Evolutionary conservation across 768 basidiomycete genomes (phyloP).

Genomic region (Leccinellum luteum): DNA sequence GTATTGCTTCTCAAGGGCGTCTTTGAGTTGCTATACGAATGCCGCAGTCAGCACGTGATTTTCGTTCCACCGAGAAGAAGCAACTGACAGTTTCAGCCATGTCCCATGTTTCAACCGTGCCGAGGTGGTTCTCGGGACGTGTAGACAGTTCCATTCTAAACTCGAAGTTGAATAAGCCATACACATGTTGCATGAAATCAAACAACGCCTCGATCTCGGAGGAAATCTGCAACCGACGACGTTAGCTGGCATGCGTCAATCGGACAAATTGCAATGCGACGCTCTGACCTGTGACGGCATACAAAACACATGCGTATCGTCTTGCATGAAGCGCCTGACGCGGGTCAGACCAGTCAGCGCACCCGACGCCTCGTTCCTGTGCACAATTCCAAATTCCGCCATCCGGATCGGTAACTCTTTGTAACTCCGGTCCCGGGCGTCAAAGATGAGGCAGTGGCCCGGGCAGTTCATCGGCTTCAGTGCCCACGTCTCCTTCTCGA

Average conservation of each 20-base stretch:
- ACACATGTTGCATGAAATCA: constrained; percentile 93
- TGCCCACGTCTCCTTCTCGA: constrained; percentile 96
- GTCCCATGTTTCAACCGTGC: constrained; percentile 87
- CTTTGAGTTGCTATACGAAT: constrained; percentile 66
- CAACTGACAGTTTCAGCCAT: constrained; percentile 68
- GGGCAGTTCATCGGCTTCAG: constrained; percentile 99
- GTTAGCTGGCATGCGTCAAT: not conserved
- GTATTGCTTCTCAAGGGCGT: constrained; percentile 80
- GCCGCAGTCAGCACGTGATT: constrained; percentile 5
- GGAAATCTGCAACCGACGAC: constrained; percentile 55
- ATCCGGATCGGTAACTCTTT: constrained; percentile 95
- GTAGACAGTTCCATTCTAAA: constrained; percentile 95
- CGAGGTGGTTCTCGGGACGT: constrained; percentile 91
- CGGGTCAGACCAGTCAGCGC: constrained; percentile 91
- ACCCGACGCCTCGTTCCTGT: constrained; percentile 94
- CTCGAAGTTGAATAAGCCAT: constrained; percentile 92
- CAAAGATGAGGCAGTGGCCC: constrained; percentile 95
- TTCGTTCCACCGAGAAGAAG: too few species aligned
- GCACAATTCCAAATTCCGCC: constrained; percentile 98
- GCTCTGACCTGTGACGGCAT: constrained; percentile 77
- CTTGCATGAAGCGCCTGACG: constrained; percentile 93
- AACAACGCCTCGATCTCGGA: constrained; percentile 85
- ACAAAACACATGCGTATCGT: constrained; percentile 98
- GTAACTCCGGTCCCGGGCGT: constrained; percentile 89
- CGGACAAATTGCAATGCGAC: not conserved